Percentiles rank a stretch among this genome's conserved stretches.
Conservation (phyloP, 345 rosid genomes). For the Bruguiera parviflora region DNA sequence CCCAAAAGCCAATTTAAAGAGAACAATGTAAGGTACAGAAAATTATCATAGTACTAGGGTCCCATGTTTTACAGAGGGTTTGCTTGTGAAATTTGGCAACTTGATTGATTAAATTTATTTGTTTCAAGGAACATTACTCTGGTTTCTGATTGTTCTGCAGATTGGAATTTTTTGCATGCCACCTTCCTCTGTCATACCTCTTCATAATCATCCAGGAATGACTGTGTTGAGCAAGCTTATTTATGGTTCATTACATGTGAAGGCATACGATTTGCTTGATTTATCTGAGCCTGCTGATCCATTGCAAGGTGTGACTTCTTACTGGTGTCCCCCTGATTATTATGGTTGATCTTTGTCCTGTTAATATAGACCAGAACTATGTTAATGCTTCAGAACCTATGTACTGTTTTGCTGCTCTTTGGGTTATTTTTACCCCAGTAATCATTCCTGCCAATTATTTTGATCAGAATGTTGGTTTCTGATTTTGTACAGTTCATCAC, state of each 20-base stretch:
- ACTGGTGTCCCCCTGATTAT: neutral
- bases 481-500: too few species aligned
- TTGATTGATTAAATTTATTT: neutral
- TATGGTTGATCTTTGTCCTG: neutral
- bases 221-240: slow-evolving; percentile 89
- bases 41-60: too few species aligned
- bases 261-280: slow-evolving; percentile 88
- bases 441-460: neutral
- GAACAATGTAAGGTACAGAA: too few species aligned
- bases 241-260: slow-evolving; percentile 76
- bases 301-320: slow-evolving; percentile 48
- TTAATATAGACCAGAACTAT: neutral
- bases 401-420: neutral
- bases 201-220: slow-evolving; percentile 98
- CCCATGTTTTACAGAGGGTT: too few species aligned
- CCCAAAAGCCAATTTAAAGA: too few species aligned
- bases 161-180: slow-evolving; percentile 96
- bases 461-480: neutral
- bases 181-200: slow-evolving; percentile 82
- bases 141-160: slow-evolving; percentile 33
- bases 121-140: neutral
- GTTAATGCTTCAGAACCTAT: neutral
- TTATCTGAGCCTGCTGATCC: slow-evolving; percentile 46
- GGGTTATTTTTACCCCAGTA: too few species aligned
- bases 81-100: neutral